phyloP scores from a whole-genome alignment of 169 alveolate species.

The Plasmodium cynomolgi region DNA sequence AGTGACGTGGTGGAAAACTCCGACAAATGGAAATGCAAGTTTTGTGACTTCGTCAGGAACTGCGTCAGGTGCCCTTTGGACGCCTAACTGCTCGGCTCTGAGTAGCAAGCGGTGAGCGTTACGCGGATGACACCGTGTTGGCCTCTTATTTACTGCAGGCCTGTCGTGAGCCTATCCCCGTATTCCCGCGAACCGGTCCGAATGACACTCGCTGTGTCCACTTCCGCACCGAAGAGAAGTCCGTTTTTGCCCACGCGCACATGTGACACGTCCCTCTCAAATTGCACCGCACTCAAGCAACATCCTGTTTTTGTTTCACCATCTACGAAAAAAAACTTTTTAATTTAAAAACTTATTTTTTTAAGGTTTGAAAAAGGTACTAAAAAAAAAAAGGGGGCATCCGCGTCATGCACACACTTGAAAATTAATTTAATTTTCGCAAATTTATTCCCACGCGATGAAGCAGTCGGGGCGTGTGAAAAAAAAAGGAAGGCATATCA shows the following conservation, averaged over 20 bases:
- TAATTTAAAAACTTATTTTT: no score
- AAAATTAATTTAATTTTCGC: not conserved
- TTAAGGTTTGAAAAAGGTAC: not conserved
- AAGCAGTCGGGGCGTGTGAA: not conserved
- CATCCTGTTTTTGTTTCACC: not conserved
- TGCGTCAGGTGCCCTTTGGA: slow-evolving; percentile 82
- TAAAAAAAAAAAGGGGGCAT: not conserved
- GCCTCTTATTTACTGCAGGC: not conserved
- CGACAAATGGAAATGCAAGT: slow-evolving; percentile 87
- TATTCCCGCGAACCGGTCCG: not conserved
- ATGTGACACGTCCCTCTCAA: not conserved
- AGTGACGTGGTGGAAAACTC: slow-evolving; percentile 80
- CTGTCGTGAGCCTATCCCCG: not conserved
- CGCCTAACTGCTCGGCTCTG: not conserved
- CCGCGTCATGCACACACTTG: not conserved
- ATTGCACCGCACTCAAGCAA: not conserved
- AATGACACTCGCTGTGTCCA: not conserved
- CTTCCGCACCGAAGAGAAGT: not conserved
- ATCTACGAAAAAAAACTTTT: not conserved
- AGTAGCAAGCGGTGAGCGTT: not conserved
- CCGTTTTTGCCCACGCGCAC: not conserved
- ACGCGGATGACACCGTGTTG: not conserved
- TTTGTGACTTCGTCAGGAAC: slow-evolving; percentile 84
- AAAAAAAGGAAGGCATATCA: not conserved
- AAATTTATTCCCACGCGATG: not conserved